A percentile compares a stretch with the other conserved stretches of the same genome.
Conservation (phyloP, 164 flowering plant species). For the Stephania yunnanensis region DNA sequence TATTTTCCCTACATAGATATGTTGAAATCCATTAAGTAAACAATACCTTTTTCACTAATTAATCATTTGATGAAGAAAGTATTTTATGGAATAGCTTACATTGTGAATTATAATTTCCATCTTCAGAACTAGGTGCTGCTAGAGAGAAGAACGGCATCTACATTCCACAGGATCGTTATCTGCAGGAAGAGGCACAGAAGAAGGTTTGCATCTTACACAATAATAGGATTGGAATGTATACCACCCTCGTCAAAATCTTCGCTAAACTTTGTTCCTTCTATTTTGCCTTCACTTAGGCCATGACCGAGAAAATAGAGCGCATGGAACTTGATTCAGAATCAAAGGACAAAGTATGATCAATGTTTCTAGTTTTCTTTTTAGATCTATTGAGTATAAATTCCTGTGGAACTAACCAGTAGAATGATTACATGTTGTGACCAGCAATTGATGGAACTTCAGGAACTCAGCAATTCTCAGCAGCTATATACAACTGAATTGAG, state of each 20-base stretch:
- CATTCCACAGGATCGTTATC: conserved; percentile 75
- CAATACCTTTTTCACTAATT: not conserved
- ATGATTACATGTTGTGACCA: conserved; percentile 19
- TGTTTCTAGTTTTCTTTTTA: not conserved
- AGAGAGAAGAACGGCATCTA: conserved; percentile 85
- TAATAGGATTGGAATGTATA: not conserved
- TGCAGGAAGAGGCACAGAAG: conserved; percentile 76
- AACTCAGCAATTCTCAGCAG: conserved; percentile 67
- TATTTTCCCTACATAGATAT: not conserved
- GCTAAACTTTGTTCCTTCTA: not conserved
- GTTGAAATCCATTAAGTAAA: not conserved
- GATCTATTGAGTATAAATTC: not conserved
- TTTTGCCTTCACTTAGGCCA: conserved; percentile 37
- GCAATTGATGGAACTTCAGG: conserved; percentile 79
- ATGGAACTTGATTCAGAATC: conserved; percentile 70
- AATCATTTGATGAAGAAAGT: not conserved
- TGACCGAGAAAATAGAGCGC: conserved; percentile 75
- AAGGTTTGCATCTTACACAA: conserved; percentile 38
- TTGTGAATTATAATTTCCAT: not conserved
- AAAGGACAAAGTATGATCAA: conserved; percentile 56
- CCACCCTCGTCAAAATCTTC: not conserved
- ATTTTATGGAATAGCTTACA: not conserved
- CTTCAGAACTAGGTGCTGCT: conserved; percentile 72
- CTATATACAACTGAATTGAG: conserved; percentile 62
- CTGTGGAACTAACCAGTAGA: not conserved